phyloP scores from a whole-genome alignment of 305 asterid species.

The Rubia peregrina region DNA sequence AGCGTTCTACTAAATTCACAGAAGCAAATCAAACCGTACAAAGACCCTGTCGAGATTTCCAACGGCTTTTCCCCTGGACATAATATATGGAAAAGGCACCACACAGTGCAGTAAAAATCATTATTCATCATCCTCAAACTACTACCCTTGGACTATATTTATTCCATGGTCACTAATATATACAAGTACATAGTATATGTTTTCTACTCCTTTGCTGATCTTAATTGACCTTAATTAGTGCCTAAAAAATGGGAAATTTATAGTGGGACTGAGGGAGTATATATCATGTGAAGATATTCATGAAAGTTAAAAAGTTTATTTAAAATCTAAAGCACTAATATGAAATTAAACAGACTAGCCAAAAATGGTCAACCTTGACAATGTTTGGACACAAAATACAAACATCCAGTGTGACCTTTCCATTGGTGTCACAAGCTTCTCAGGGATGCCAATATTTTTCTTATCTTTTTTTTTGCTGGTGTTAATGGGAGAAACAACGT shows the following conservation, averaged over 20 bases:
- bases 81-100: neutral
- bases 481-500: neutral
- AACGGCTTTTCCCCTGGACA: neutral
- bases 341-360: neutral
- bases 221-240: neutral
- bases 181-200: neutral
- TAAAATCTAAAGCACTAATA: neutral
- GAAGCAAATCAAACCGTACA: neutral
- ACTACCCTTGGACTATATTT: neutral
- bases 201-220: neutral
- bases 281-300: neutral
- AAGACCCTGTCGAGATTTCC: neutral
- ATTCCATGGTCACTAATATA: neutral
- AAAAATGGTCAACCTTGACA: neutral
- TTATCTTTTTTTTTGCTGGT: too few species aligned
- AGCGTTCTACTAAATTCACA: neutral
- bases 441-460: neutral
- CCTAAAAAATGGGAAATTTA: neutral
- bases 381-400: conserved; percentile 2
- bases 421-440: neutral
- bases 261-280: neutral
- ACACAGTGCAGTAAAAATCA: neutral
- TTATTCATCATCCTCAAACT: neutral
- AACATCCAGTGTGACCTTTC: neutral
- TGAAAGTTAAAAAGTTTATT: neutral